Evolutionary conservation across 1,139 yeast species (phyloP), one percentile per base, ranked within the genome.

Genomic region (Sugiyamaella japonica): DNA sequence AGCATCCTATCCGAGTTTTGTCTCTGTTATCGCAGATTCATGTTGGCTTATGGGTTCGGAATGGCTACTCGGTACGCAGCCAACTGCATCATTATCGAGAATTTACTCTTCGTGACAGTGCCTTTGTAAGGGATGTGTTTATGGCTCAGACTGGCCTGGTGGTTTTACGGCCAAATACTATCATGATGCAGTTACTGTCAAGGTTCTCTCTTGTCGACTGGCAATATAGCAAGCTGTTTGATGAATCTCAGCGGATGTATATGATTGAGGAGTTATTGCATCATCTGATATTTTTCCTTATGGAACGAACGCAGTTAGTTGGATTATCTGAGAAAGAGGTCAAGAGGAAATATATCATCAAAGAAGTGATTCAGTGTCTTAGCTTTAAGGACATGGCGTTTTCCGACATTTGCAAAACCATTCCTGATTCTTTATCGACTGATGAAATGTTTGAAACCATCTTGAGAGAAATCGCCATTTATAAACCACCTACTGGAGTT

Each of bases 1-100:
- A 89, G 58, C 86, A 86, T 60, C 86, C 97, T 0, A 71, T 93
- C 20, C 77, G 96, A 56, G 86, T 93, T 0, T 69, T 89, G 32
- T 95, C 87, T 0, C 72, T 88, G 17, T 76, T 85, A 7, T 77
- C 91, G 0, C 97, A 93, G 67, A 83, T 90, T 13, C 81, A 83
- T 46, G 78, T 82, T 1, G 96, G 96, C 0, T 81, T 86, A 58
- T 93, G 98, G 98, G 89, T 93, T 2, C 80, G 98, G 67, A 93
- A 93, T 67, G 91, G 91, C 0, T 79, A 82, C 58, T 85, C 93
- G 44, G 83, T 89, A 10, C 78, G 87, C 50, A 84, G 85, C 34
- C 98, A 93, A 66, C 77, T 87, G 61, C 86, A 84, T 61, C 83
- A 90, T 59, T 93, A 93, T 68, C 80, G 88, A 42, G 86, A 82